Base-by-base conservation (phyloP, 768 basidiomycete species). In the Coprinopsis marcescibilis region DNA sequence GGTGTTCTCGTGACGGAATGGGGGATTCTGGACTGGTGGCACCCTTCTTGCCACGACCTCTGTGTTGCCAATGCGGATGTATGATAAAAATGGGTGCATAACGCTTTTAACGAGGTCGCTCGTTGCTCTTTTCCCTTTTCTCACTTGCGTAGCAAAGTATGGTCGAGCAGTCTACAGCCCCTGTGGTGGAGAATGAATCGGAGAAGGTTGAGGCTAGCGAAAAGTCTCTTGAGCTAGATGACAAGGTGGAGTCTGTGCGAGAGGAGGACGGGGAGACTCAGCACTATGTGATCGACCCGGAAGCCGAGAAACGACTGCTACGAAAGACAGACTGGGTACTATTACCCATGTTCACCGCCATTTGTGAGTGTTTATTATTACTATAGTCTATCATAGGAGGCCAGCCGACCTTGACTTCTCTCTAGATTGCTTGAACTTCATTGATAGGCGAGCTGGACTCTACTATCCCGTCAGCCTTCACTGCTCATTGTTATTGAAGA, bases 401-500 rank as follows among this genome's bases (percentile, higher is more conserved):
- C 10, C 4, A 14, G 5, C 24, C 24, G 25, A 36, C 24, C 12
- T 14, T 10, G 30, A 26, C n/a, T n/a, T n/a, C n/a, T n/a, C n/a
- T n/a, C n/a, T 46, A 68, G 68, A 67, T 51, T 63, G 59, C 37
- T 61, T 58, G 20, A 72, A 68, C 45, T 70, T 68, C 50, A 65
- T 68, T 41, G 66, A 69, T 51, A 61, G 52, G 52, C 48, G 24
- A 11, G 49, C 45, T 43, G 25, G 45, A 13, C 21, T 4, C 13
- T 19, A 17, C 35, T 20, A 27, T 37, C 27, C 4, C n/a, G n/a
- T 43, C 37, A 20, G 37, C 42, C 4, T 43, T 38, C 15, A 40
- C 45, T n/a, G 49, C 8, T 29, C 26, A 10, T 5, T 27, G 21
- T 7, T n/a, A 13, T 30, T n/a, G 10, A 4, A n/a, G 54, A 40